A percentile compares a stretch with the other conserved stretches of the same genome.
Conservation (phyloP, 352 stramenopile species). For the Globisporangium heterothallicum region DNA sequence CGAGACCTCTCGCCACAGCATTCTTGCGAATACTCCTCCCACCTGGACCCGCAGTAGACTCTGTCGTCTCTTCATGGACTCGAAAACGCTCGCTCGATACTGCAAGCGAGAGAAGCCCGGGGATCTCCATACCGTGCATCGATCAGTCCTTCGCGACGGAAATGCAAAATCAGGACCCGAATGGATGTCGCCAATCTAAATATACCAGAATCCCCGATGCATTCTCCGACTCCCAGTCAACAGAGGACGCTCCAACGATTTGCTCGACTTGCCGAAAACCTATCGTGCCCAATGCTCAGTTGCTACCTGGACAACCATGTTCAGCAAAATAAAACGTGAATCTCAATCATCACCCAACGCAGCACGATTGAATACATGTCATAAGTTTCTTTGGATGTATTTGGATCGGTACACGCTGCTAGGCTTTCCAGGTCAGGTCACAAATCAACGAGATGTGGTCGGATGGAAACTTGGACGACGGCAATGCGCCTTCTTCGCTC, state of each 20-base stretch:
- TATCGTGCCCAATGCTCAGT: no score
- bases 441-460: conserved; percentile 76
- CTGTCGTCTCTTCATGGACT: background rate
- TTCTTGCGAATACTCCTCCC: conserved; percentile 24
- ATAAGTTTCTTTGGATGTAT: no score
- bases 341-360: no score
- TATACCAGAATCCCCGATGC: no score
- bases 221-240: no score
- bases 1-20: conserved; percentile 24
- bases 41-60: background rate
- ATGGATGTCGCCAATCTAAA: no score
- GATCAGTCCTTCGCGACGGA: background rate
- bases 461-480: conserved; percentile 68
- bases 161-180: background rate
- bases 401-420: background rate
- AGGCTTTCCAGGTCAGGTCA: conserved; percentile 43
- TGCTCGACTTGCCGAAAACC: no score
- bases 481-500: conserved; percentile 52
- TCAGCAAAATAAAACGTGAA: no score
- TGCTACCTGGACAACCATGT: no score
- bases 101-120: conserved; percentile 4
- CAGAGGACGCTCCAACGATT: no score
- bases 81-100: conserved; percentile 3
- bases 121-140: background rate
- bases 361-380: no score